Evolutionary conservation across 306 rosid genomes (phyloP).

Genomic region (Castanopsis chinensis): DNA sequence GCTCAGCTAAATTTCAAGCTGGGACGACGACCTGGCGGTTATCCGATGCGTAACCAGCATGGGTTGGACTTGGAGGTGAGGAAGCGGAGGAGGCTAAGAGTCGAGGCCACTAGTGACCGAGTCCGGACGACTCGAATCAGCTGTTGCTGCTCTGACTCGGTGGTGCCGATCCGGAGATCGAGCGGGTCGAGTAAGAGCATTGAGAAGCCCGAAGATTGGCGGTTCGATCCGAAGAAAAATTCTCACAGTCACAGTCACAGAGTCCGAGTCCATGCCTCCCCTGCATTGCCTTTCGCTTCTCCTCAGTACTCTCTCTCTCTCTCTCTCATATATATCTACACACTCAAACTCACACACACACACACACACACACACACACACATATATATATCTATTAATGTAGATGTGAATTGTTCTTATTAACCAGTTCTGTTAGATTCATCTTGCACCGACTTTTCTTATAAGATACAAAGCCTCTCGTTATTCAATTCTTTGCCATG

Average conservation of each 20-base stretch:
- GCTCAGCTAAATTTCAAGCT: slow-evolving; percentile 57
- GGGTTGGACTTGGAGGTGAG: slow-evolving; percentile 26
- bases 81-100: slow-evolving; percentile 43
- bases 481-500: background rate
- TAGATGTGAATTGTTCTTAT: too few relatives aligned
- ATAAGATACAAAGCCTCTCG: background rate
- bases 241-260: slow-evolving; percentile 43
- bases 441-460: too few relatives aligned
- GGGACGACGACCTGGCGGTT: slow-evolving; percentile 25
- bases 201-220: slow-evolving; percentile 60
- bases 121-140: slow-evolving; percentile 29
- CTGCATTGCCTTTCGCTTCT: slow-evolving; percentile 84
- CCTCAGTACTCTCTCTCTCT: slow-evolving; percentile 42
- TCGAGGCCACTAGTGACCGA: slow-evolving; percentile 28
- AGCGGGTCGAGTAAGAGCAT: slow-evolving; percentile 40
- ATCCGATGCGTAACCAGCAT: slow-evolving; percentile 12
- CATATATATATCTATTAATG: too few relatives aligned
- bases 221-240: slow-evolving; percentile 50
- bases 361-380: background rate
- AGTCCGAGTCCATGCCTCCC: slow-evolving; percentile 60
- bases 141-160: slow-evolving; percentile 67
- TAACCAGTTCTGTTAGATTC: too few relatives aligned
- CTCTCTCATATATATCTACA: background rate
- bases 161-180: slow-evolving; percentile 58
- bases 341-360: background rate